These are phyloP conservation scores for Melampsora abietis-canadensis DNA, from an alignment of 1,284 basidiomycete species.

Conservation along the genomic window DNA sequence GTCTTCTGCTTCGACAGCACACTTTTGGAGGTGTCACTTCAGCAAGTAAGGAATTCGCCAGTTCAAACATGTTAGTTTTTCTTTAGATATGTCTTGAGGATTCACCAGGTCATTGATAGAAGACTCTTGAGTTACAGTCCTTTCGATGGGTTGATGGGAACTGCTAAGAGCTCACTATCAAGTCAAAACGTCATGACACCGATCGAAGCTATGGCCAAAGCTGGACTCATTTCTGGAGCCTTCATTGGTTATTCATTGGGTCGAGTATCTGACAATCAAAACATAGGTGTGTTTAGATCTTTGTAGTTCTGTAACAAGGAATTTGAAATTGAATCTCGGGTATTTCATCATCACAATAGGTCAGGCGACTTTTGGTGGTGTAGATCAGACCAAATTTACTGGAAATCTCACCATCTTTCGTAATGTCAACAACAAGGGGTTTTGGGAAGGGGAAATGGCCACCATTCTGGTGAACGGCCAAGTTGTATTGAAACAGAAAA, in stretches of 20 bases:
- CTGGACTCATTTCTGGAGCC: constrained; percentile 64
- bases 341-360: constrained; percentile 7
- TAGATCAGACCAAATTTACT: constrained; percentile 69
- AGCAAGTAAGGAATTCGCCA: constrained; percentile 67
- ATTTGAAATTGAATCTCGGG: too few relatives aligned
- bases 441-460: constrained; percentile 53
- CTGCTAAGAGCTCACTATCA: constrained; percentile 69
- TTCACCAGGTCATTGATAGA: too few relatives aligned
- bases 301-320: too few relatives aligned
- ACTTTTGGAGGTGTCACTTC: constrained; percentile 67
- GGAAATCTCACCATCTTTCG: constrained; percentile 51
- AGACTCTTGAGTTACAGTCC: constrained; percentile 53
- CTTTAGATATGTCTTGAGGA: constrained; percentile 3
- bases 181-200: constrained; percentile 67
- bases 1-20: constrained; percentile 63
- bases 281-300: constrained; percentile 13
- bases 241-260: constrained; percentile 79
- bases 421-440: constrained; percentile 53
- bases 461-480: constrained; percentile 49
- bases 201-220: constrained; percentile 66
- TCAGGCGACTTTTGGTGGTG: constrained; percentile 68
- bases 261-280: constrained; percentile 58
- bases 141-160: constrained; percentile 80
- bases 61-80: constrained; percentile 36
- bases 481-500: constrained; percentile 37